These are phyloP conservation scores for Phytophthora litchii DNA, from an alignment of 352 stramenopile species.

Conservation along the genomic window DNA sequence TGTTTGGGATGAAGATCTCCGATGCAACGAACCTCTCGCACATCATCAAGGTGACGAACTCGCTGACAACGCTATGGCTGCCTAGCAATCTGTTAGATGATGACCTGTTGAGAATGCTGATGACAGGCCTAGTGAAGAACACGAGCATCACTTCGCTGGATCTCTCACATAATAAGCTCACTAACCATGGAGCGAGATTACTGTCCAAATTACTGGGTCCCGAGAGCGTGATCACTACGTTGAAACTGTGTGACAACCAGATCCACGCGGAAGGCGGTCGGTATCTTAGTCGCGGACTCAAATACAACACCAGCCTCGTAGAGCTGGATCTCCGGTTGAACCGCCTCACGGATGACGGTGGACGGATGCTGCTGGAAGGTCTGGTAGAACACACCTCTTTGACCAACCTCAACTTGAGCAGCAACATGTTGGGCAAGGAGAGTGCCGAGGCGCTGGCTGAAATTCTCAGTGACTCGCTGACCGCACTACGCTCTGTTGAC, in stretches of 20 bases:
- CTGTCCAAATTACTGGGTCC: slow-evolving; percentile 90
- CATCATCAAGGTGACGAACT: slow-evolving; percentile 81
- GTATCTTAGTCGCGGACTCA: slow-evolving; percentile 91
- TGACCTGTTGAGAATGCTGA: slow-evolving; percentile 93
- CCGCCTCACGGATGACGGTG: slow-evolving; percentile 91
- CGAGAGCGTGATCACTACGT: slow-evolving; percentile 88
- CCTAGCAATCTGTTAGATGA: slow-evolving; percentile 92
- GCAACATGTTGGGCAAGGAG: slow-evolving; percentile 81
- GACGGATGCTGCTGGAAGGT: slow-evolving; percentile 88
- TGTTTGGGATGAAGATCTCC: slow-evolving; percentile 96
- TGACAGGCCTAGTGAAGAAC: slow-evolving; percentile 93
- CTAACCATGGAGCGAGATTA: slow-evolving; percentile 91
- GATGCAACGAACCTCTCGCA: slow-evolving; percentile 91
- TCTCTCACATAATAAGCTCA: slow-evolving; percentile 96
- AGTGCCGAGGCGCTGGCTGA: slow-evolving; percentile 69
- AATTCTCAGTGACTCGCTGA: slow-evolving; percentile 73
- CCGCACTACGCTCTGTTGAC: slow-evolving; percentile 72
- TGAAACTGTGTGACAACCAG: slow-evolving; percentile 93
- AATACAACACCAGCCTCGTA: slow-evolving; percentile 89
- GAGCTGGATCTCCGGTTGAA: slow-evolving; percentile 93
- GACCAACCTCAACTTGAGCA: slow-evolving; percentile 84
- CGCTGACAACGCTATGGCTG: slow-evolving; percentile 90
- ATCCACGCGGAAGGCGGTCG: slow-evolving; percentile 92
- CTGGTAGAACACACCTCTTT: slow-evolving; percentile 71
- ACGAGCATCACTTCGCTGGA: slow-evolving; percentile 93